phyloP scores from a whole-genome alignment of 306 rosid species.

The Astragalus glycyphyllos region DNA sequence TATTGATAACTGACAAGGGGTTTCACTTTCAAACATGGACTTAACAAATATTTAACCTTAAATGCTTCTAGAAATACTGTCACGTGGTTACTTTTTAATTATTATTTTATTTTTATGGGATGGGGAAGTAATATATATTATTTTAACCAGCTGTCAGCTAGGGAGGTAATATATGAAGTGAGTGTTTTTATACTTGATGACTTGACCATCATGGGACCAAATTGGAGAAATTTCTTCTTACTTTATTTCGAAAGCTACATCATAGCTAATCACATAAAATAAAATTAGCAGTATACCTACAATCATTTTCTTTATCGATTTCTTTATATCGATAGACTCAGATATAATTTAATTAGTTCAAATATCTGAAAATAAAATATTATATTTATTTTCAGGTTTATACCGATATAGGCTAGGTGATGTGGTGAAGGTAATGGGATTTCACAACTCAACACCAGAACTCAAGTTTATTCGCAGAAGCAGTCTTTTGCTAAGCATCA shows the following conservation, averaged over 20 bases:
- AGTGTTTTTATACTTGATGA: conserved; percentile 11
- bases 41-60: neutral
- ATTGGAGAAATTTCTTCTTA: conserved; percentile 15
- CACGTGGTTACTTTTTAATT: neutral
- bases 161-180: neutral
- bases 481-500: conserved; percentile 68
- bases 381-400: conserved; percentile 57
- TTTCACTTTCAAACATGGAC: neutral
- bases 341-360: too few species aligned
- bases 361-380: too few species aligned
- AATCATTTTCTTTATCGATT: too few species aligned
- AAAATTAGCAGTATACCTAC: too few species aligned
- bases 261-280: conserved; percentile 41
- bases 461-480: conserved; percentile 74
- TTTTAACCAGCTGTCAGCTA: too few species aligned
- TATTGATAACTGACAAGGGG: neutral
- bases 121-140: neutral
- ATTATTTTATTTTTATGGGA: neutral
- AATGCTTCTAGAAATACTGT: neutral
- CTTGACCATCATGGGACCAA: conserved; percentile 32
- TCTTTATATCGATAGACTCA: too few species aligned
- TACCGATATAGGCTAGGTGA: conserved; percentile 90
- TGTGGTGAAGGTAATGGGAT: conserved; percentile 78
- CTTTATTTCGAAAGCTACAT: conserved; percentile 24
- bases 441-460: conserved; percentile 85